These are phyloP conservation scores for Russula emetica DNA, from an alignment of 768 basidiomycete genomes.

Conservation along the genomic window DNA sequence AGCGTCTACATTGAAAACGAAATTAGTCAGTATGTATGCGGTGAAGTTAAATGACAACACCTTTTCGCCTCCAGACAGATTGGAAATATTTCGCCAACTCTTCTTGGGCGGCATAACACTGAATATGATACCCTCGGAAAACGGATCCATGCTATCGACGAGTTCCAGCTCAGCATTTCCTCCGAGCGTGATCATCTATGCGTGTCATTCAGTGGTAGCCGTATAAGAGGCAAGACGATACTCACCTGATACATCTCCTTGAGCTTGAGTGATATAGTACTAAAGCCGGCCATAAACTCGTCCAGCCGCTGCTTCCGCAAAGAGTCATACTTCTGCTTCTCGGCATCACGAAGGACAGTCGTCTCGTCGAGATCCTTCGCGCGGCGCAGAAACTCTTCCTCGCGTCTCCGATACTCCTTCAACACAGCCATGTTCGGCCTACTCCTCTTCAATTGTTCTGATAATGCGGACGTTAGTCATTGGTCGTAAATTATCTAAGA, in stretches of 20 bases:
- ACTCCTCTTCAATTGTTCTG: constrained; percentile 79
- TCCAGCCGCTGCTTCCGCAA: constrained; percentile 84
- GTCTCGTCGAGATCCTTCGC: constrained; percentile 81
- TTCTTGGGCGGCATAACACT: constrained; percentile 99
- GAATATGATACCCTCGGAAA: constrained; percentile 97
- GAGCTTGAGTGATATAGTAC: constrained; percentile 84
- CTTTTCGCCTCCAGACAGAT: constrained; percentile 97
- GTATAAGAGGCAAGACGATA: background rate
- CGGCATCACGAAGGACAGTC: constrained; percentile 67
- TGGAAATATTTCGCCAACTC: constrained; percentile 98
- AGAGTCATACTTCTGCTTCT: constrained; percentile 81
- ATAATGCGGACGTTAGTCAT: constrained; percentile 16
- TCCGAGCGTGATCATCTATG: constrained; percentile 95
- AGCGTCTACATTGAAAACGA: constrained; percentile 55
- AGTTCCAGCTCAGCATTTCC: constrained; percentile 97
- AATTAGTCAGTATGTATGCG: background rate
- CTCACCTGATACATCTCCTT: constrained; percentile 99
- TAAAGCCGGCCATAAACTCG: constrained; percentile 97
- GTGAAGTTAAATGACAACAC: constrained; percentile 36
- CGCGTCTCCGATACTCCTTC: constrained; percentile 84
- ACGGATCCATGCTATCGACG: constrained; percentile 97
- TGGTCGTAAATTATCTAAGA: background rate
- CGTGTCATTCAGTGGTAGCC: constrained; percentile 8
- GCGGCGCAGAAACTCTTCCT: constrained; percentile 86
- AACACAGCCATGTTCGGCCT: constrained; percentile 86